These are phyloP conservation scores for Alternaria gansuensis DNA, from an alignment of 2,329 filamentous ascomycete genomes.

Conservation along the genomic window DNA sequence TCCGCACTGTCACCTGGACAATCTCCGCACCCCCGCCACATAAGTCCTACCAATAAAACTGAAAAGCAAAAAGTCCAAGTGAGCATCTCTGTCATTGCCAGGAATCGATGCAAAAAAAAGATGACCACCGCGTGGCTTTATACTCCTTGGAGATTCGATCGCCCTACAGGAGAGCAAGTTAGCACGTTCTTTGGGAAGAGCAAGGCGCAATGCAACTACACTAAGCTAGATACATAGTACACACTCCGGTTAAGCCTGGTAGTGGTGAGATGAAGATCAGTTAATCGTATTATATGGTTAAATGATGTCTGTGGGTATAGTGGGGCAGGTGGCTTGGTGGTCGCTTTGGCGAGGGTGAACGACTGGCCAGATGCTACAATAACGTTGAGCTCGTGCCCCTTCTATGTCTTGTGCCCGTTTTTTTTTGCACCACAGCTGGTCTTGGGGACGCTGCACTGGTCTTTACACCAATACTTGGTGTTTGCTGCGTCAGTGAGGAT, in stretches of 20 bases:
- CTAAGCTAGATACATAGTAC: background rate
- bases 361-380: background rate
- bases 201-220: background rate
- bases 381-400: background rate
- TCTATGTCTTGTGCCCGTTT: background rate
- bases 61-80: background rate
- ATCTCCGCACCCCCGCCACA: background rate
- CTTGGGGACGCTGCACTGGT: background rate
- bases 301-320: background rate
- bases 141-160: background rate
- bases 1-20: constrained; percentile 5
- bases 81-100: background rate
- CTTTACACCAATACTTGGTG: background rate
- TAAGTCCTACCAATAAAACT: background rate
- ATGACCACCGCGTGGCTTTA: background rate
- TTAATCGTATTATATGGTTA: background rate
- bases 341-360: background rate
- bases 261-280: background rate
- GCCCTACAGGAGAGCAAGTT: background rate
- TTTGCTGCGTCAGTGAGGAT: background rate
- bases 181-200: background rate
- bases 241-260: background rate
- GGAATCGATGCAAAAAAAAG: constrained; percentile 7
- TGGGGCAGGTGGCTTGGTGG: background rate
- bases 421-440: too few species aligned